Evolutionary conservation across 371 early-diverging fungal genomes (phyloP).

Genomic region (Circinella umbellata): DNA sequence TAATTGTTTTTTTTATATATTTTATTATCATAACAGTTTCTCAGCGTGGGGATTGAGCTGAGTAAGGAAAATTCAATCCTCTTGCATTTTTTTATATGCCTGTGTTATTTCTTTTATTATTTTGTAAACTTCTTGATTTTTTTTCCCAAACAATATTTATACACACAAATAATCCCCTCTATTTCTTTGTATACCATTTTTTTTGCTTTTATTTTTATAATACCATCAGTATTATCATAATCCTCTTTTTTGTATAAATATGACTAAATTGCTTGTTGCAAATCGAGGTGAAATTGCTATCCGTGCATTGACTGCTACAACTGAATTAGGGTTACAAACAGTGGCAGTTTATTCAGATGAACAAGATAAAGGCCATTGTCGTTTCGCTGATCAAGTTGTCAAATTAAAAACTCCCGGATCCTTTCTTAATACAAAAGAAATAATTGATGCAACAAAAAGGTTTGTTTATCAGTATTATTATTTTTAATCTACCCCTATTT

Average conservation of each 20-base stretch:
- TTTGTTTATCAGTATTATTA: not conserved
- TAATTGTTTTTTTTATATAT: too few relatives aligned
- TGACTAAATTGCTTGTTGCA: conserved; percentile 38
- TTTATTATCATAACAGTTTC: not conserved
- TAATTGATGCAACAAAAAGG: conserved; percentile 41
- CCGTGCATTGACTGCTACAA: conserved; percentile 39
- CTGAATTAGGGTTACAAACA: conserved; percentile 39
- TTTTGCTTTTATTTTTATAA: too few relatives aligned
- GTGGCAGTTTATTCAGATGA: conserved; percentile 43
- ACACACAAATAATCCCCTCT: too few relatives aligned
- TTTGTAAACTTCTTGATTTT: conserved; percentile 1
- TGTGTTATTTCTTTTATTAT: not conserved
- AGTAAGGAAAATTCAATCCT: conserved; percentile 14
- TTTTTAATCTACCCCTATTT: not conserved
- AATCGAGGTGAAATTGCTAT: conserved; percentile 56
- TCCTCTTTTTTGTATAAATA: not conserved
- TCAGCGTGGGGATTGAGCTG: conserved; percentile 16
- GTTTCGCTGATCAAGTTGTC: conserved; percentile 26
- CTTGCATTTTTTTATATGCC: not conserved
- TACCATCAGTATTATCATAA: too few relatives aligned
- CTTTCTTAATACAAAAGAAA: conserved; percentile 34
- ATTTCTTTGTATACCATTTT: too few relatives aligned
- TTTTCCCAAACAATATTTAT: not conserved
- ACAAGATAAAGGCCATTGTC: conserved; percentile 41
- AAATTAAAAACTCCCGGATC: conserved; percentile 26